Base-by-base conservation (phyloP, 2,329 filamentous ascomycete species). In the Verticillium nonalfalfae region DNA sequence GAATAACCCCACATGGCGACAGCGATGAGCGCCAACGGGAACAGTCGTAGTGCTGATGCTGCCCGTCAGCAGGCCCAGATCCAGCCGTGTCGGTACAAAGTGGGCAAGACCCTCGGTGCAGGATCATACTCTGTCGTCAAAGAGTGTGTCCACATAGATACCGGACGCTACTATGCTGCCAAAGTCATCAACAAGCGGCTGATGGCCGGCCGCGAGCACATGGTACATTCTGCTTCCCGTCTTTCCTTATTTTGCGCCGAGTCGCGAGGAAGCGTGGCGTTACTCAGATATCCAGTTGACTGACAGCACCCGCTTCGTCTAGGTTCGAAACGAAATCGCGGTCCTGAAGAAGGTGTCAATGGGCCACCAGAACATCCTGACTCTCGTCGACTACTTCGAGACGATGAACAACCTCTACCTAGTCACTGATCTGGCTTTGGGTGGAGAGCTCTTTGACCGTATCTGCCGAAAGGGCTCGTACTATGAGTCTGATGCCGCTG, bases 341-440 rank as follows among this genome's bases (percentile, higher is more conserved):
- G 93, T 99, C 33, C 83, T 99, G 67, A 98, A 98, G 77, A 90
- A 90, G 71, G 94, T 99, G n/a, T 98, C 94, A 1, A 97, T 99
- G 91, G 95, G 95, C 60, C 94, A 99, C 78, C 91, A 95, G 75
- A 99, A 99, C 73, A 98, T 99, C 73, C 80, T 99, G 64, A 99
- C 95, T 1, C 84, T 99, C 62, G 95, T 98, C 70, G 95, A 99
- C 79, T 99, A 98, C 78, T 99, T 99, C 73, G 95, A 99, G 80
- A 99, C 95, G 7, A 96, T 97, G 91, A 98, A 99, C 79, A 99
- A 99, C 77, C 85, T 99, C 67, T 99, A 99, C 75, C 88, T 99
- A 40, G 95, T 99, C 59, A 98, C 95, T 54, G 95, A 99, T 72
- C 89, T 99, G 36, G 95, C 95, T 18, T 87, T 98, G 18, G 95